phyloP scores from a whole-genome alignment of 2,329 filamentous ascomycete genomes.

The Periglandula ipomoeae region DNA sequence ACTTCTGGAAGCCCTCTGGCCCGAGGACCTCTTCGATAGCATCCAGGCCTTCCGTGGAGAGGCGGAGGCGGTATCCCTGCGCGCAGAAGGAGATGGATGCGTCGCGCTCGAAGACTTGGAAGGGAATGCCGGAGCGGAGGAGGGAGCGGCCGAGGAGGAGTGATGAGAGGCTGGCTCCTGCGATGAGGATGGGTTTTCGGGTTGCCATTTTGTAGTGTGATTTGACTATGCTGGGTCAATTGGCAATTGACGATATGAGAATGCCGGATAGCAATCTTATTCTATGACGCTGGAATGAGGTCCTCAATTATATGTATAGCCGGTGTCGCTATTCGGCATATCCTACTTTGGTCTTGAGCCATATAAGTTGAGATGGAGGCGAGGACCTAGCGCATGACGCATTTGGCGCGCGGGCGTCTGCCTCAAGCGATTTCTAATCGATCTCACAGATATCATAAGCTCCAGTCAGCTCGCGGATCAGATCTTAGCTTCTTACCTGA shows the following conservation, averaged over 20 bases:
- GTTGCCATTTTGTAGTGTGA: not conserved
- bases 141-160: slow-evolving; percentile 36
- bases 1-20: slow-evolving; percentile 36
- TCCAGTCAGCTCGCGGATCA: not conserved
- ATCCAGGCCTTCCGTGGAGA: slow-evolving; percentile 47
- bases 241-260: not conserved
- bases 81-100: slow-evolving; percentile 41
- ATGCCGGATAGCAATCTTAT: no score
- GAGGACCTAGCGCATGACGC: not conserved
- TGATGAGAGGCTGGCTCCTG: slow-evolving; percentile 34
- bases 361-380: not conserved
- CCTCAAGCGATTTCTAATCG: not conserved
- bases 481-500: not conserved
- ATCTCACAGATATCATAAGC: not conserved
- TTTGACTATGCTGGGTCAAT: not conserved
- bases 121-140: slow-evolving; percentile 33
- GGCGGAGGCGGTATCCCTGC: slow-evolving; percentile 52
- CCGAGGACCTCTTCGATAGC: slow-evolving; percentile 51
- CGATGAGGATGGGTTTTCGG: slow-evolving; percentile 30
- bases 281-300: no score
- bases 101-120: slow-evolving; percentile 49
- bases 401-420: not conserved
- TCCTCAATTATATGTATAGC: no score
- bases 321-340: no score
- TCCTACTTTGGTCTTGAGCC: no score